These are phyloP conservation scores for Fraxinus latifolia DNA, from an alignment of 305 asterid genomes.

Conservation along the genomic window DNA sequence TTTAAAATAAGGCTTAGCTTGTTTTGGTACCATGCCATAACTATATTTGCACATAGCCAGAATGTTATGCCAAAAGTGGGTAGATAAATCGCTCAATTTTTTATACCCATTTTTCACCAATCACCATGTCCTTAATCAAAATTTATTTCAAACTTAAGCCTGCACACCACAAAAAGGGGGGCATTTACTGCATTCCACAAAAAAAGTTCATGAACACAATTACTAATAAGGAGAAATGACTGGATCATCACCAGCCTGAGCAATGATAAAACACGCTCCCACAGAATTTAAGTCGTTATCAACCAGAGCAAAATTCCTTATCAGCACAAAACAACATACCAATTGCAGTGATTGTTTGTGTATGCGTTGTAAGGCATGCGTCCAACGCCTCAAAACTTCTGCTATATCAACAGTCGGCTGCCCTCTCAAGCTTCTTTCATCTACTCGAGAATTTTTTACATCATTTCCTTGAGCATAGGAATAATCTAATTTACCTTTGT, in stretches of 20 bases:
- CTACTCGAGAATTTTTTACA: conserved; percentile 51
- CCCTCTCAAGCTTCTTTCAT: conserved; percentile 74
- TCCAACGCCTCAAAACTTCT: conserved; percentile 95
- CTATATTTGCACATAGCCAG: background rate
- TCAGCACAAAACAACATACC: conserved; percentile 49
- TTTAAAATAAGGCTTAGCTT: background rate
- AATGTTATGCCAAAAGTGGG: background rate
- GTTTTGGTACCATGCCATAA: background rate
- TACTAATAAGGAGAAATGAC: conserved; percentile 10
- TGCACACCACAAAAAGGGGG: background rate
- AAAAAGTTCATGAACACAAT: background rate
- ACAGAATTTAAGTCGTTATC: conserved; percentile 12
- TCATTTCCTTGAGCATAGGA: conserved; percentile 48
- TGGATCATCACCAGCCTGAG: conserved; percentile 3
- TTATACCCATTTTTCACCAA: background rate
- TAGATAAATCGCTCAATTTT: background rate
- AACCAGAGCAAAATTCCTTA: conserved; percentile 21
- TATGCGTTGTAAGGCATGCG: conserved; percentile 95
- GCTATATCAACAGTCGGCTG: conserved; percentile 95
- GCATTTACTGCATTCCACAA: background rate
- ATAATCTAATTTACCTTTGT: conserved; percentile 32
- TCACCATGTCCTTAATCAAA: background rate
- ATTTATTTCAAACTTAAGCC: background rate
- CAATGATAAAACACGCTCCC: background rate
- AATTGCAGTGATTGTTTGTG: conserved; percentile 89